Conservation (phyloP, 2,329 filamentous ascomycete genomes). For the Fusarium pininemorale region DNA sequence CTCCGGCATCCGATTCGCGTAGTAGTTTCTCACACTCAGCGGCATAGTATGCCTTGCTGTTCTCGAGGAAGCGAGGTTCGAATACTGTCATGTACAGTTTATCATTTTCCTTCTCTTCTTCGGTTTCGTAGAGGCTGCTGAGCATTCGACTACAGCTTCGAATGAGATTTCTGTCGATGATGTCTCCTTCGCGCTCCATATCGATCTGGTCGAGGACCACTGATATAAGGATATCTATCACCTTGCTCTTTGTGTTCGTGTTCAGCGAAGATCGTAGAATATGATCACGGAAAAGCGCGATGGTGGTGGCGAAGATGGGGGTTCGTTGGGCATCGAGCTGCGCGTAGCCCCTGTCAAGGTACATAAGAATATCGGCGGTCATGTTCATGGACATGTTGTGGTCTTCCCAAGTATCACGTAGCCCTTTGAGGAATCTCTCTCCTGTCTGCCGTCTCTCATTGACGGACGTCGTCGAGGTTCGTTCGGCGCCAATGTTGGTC, state of each 20-base stretch:
- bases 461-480: constrained; percentile 67
- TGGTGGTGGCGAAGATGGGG: constrained; percentile 84
- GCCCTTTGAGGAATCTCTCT: constrained; percentile 80
- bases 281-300: constrained; percentile 87
- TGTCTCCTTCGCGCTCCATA: constrained; percentile 90
- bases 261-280: constrained; percentile 73
- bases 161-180: constrained; percentile 84
- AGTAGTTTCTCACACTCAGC: constrained; percentile 79
- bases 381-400: constrained; percentile 95
- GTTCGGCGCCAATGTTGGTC: constrained; percentile 66
- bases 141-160: constrained; percentile 90
- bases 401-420: constrained; percentile 85
- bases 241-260: constrained; percentile 56
- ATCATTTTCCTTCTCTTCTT: constrained; percentile 78
- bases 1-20: constrained; percentile 79
- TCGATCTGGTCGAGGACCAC: constrained; percentile 91
- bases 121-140: constrained; percentile 84
- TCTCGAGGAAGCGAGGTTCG: constrained; percentile 78
- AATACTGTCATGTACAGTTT: constrained; percentile 88
- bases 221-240: constrained; percentile 79
- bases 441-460: constrained; percentile 83
- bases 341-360: constrained; percentile 89
- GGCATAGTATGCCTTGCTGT: constrained; percentile 78
- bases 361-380: constrained; percentile 97
- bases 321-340: constrained; percentile 72